A percentile compares a stretch with the other conserved stretches of the same genome.
Evolutionary conservation across 2,329 filamentous ascomycete species (phyloP).

Genomic region (Xylaria hypoxylon): DNA sequence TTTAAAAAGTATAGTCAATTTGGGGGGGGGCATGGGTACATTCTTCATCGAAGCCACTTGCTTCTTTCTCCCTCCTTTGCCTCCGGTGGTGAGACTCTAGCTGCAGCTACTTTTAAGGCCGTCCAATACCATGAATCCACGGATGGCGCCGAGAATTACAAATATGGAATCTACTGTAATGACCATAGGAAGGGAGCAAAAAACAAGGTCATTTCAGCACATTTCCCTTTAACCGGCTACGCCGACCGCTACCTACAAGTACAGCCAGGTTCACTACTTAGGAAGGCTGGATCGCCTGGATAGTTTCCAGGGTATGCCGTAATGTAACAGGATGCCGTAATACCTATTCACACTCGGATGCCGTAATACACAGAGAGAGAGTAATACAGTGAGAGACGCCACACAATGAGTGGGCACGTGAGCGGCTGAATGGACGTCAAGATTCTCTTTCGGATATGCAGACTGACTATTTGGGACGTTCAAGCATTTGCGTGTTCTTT

Average conservation of each 20-base stretch:
- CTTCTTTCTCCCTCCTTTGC: not conserved
- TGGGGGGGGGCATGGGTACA: no score
- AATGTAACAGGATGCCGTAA: slow-evolving; percentile 3
- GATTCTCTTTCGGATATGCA: slow-evolving; percentile 4
- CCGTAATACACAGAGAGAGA: not conserved
- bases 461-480: not conserved
- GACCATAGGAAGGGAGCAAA: no score
- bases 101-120: not conserved
- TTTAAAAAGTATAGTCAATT: no score
- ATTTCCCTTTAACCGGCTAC: not conserved
- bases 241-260: not conserved
- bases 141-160: not conserved
- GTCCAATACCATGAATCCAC: not conserved
- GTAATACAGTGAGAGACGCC: not conserved
- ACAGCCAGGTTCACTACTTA: not conserved
- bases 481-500: not conserved
- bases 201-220: no score
- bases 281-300: no score
- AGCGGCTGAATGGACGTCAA: not conserved
- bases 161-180: not conserved
- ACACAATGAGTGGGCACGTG: not conserved
- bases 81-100: not conserved
- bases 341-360: not conserved
- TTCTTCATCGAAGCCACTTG: no score
- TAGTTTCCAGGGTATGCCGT: not conserved